Evolutionary conservation across 805 yeast species (phyloP).

Genomic region (Clavispora santaluciae): DNA sequence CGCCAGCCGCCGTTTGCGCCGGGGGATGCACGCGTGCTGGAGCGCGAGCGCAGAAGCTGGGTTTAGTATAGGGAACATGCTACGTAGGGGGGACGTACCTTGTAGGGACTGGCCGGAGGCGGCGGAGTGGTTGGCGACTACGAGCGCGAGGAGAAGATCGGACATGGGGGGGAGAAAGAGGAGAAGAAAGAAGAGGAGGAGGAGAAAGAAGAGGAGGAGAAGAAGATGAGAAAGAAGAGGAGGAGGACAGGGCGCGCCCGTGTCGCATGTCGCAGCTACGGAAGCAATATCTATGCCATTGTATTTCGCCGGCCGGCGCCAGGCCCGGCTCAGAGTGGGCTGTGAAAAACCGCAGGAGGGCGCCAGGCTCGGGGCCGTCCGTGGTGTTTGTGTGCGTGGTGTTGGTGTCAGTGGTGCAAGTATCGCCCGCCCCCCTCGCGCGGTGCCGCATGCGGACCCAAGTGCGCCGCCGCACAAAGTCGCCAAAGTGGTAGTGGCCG

Average conservation of each 20-base stretch:
- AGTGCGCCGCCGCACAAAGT: slow-evolving; percentile 60
- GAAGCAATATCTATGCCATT: no score
- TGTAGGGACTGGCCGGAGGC: background rate
- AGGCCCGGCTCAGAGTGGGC: no score
- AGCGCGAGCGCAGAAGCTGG: background rate
- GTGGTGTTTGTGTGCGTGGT: no score
- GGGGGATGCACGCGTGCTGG: background rate
- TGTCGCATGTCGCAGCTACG: no score
- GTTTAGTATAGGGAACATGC: background rate
- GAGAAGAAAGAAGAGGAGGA: background rate
- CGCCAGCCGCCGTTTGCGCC: background rate
- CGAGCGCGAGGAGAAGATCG: slow-evolving; percentile 12
- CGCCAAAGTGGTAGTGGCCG: slow-evolving; percentile 53
- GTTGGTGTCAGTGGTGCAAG: no score
- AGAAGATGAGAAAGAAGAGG: background rate
- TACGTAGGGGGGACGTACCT: background rate
- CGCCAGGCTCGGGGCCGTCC: no score
- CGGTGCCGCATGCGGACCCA: slow-evolving; percentile 49
- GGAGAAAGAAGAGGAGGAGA: background rate
- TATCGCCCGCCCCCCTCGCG: no score
- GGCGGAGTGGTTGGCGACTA: slow-evolving; percentile 7
- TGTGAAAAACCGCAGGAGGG: no score
- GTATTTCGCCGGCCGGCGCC: no score
- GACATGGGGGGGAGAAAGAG: background rate
- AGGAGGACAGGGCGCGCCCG: background rate